Evolutionary conservation across 345 rosid genomes (phyloP).

Genomic region (Ceriops decandra): DNA sequence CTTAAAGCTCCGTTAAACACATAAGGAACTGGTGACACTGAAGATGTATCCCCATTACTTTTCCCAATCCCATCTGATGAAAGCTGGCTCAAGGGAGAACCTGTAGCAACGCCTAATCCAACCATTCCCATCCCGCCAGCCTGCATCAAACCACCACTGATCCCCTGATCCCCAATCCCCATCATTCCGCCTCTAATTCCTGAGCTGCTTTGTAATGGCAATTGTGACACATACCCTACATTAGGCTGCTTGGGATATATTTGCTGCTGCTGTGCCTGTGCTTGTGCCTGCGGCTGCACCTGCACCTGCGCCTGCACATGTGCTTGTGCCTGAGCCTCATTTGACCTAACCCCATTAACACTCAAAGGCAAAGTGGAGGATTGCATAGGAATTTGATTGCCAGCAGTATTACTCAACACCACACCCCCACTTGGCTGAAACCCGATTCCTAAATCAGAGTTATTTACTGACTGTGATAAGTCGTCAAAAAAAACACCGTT

Average conservation of each 20-base stretch:
- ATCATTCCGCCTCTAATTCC: slow-evolving; percentile 58
- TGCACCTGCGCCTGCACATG: slow-evolving; percentile 35
- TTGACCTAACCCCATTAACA: slow-evolving; percentile 50
- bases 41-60: slow-evolving; percentile 75
- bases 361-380: slow-evolving; percentile 58
- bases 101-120: slow-evolving; percentile 47
- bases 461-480: slow-evolving; percentile 24
- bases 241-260: slow-evolving; percentile 59
- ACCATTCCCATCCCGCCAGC: slow-evolving; percentile 59
- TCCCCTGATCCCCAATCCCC: slow-evolving; percentile 49
- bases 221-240: slow-evolving; percentile 44
- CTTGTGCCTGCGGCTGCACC: slow-evolving; percentile 34
- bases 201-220: slow-evolving; percentile 45
- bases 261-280: slow-evolving; percentile 32
- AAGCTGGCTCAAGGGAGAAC: slow-evolving; percentile 66
- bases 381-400: slow-evolving; percentile 42
- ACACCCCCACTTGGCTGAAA: slow-evolving; percentile 46
- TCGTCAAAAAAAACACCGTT: slow-evolving; percentile 51
- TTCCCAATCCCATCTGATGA: slow-evolving; percentile 77
- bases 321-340: slow-evolving; percentile 37
- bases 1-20: slow-evolving; percentile 66
- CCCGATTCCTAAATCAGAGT: slow-evolving; percentile 41
- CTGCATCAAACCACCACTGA: slow-evolving; percentile 45
- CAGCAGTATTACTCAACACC: slow-evolving; percentile 15
- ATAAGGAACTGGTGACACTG: slow-evolving; percentile 74